phyloP scores from a whole-genome alignment of 495 filamentous ascomycete genomes.

The Podospora didyma region DNA sequence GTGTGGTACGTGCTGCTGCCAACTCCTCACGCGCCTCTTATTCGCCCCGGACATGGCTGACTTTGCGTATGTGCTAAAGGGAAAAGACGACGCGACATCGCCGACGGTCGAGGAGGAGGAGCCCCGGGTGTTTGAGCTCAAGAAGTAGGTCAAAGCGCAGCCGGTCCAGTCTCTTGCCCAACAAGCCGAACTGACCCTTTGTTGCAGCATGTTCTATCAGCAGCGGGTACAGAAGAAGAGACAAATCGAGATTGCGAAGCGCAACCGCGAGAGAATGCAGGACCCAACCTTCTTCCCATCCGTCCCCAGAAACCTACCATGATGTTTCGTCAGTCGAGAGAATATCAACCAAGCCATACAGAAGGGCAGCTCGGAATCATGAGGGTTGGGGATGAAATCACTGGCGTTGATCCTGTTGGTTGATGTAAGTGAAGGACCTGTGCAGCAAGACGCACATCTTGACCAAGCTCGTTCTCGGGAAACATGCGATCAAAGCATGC shows the following conservation, averaged over 20 bases:
- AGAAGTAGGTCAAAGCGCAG: conserved; percentile 56
- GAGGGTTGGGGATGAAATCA: too few species aligned
- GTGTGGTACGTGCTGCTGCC: background rate
- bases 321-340: conserved; percentile 16
- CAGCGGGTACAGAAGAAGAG: conserved; percentile 75
- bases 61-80: background rate
- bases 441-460: too few species aligned
- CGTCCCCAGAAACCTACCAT: conserved; percentile 69
- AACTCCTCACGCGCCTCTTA: background rate
- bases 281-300: conserved; percentile 78
- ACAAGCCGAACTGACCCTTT: background rate
- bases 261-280: conserved; percentile 75
- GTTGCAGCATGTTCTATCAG: conserved; percentile 74
- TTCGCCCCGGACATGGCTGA: conserved; percentile 39
- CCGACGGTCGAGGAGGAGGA: conserved; percentile 52
- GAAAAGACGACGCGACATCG: conserved; percentile 33
- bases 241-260: conserved; percentile 73
- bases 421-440: too few species aligned
- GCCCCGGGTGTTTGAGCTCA: conserved; percentile 79
- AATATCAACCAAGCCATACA: background rate
- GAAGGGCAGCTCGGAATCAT: too few species aligned
- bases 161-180: background rate
- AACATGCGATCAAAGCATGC: background rate
- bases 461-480: too few species aligned
- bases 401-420: too few species aligned